Evolutionary conservation across 2,329 filamentous ascomycete genomes (phyloP).

Genomic region (Aureobasidium sp.): DNA sequence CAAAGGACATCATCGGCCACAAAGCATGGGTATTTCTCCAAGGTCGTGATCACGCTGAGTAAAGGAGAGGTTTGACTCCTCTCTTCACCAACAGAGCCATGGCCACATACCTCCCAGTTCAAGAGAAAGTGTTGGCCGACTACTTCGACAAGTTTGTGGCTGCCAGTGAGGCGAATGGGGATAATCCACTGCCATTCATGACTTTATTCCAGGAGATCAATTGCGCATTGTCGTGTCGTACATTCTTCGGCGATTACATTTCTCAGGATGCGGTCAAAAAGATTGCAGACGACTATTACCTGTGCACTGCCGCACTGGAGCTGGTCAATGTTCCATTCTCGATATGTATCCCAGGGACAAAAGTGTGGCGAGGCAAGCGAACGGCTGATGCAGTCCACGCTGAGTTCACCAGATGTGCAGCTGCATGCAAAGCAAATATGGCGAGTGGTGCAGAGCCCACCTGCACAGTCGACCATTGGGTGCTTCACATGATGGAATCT

Average conservation of each 20-base stretch:
- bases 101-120: conserved; percentile 77
- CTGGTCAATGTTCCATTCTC: conserved; percentile 22
- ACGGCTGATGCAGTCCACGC: conserved; percentile 83
- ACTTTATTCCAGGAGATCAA: conserved; percentile 13
- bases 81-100: conserved; percentile 88
- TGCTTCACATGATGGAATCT: conserved; percentile 79
- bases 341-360: conserved; percentile 88
- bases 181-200: conserved; percentile 8
- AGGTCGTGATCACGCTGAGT: conserved; percentile 88
- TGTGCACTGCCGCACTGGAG: conserved; percentile 11
- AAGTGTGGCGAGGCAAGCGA: conserved; percentile 96
- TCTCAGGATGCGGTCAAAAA: conserved; percentile 12
- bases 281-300: conserved; percentile 13
- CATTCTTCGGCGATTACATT: conserved; percentile 14
- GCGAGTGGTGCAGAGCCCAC: conserved; percentile 74
- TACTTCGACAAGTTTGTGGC: conserved; percentile 76
- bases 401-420: conserved; percentile 85
- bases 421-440: conserved; percentile 91
- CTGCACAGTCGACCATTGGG: conserved; percentile 94
- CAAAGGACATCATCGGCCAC: conserved; percentile 69
- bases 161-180: conserved; percentile 54
- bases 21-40: conserved; percentile 49
- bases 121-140: conserved; percentile 80
- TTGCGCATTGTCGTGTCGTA: conserved; percentile 13
- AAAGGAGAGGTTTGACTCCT: conserved; percentile 88